Evolutionary conservation across 192 early-diverging fungal genomes (phyloP).

Genomic region (Backusella westeae): DNA sequence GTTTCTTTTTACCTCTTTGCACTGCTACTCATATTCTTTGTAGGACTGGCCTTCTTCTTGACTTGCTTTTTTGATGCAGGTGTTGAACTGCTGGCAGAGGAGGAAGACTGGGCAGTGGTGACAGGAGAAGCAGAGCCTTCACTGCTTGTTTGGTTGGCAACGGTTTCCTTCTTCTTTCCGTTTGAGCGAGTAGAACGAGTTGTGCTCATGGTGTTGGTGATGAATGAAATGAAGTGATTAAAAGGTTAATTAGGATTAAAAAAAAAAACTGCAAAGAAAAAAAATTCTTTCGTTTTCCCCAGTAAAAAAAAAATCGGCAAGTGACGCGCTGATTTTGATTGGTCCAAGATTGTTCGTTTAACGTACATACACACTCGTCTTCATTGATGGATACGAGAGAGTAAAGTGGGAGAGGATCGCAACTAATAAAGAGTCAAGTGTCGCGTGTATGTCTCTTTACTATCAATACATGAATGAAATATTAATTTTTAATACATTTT

Average conservation of each 20-base stretch:
- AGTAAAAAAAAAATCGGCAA: not conserved
- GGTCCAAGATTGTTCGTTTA: not conserved
- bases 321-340: constrained; percentile 12
- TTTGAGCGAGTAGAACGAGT: constrained; percentile 17
- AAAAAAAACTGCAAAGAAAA: constrained; percentile 9
- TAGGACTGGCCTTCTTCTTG: constrained; percentile 22
- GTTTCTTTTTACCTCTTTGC: constrained; percentile 51
- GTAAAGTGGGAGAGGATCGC: not conserved
- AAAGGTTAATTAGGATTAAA: constrained; percentile 1
- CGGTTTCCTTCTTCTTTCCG: not conserved
- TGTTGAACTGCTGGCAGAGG: not conserved
- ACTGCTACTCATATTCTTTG: constrained; percentile 52
- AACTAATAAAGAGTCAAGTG: not conserved
- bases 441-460: not conserved
- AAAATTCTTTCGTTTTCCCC: constrained; percentile 7
- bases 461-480: not conserved
- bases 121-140: not conserved
- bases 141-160: not conserved
- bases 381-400: not conserved
- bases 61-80: not conserved
- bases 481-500: not conserved
- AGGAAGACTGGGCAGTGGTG: constrained; percentile 1
- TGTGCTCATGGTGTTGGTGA: constrained; percentile 14
- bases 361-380: not conserved
- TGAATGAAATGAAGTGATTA: not conserved